phyloP scores from a whole-genome alignment of 176 grass and related monocot species.

The Oryza coarctata region DNA sequence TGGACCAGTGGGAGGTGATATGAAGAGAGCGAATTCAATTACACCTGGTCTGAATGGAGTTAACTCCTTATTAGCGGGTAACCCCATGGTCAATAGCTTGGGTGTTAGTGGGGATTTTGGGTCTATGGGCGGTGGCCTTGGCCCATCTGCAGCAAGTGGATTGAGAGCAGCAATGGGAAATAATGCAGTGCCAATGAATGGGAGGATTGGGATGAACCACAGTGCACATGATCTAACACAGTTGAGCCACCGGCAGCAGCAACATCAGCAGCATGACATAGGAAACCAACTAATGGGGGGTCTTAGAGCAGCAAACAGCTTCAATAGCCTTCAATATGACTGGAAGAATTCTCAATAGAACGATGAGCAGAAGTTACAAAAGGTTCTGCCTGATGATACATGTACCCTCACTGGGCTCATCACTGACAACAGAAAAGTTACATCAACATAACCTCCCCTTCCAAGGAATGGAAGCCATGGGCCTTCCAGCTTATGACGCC shows the following conservation, averaged over 20 bases:
- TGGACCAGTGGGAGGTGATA: constrained; percentile 39
- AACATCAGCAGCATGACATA: constrained; percentile 72
- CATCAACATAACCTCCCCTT: constrained; percentile 1
- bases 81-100: constrained; percentile 44
- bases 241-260: constrained; percentile 60
- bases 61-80: constrained; percentile 53
- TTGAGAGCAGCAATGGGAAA: constrained; percentile 47
- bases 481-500: constrained; percentile 23
- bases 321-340: constrained; percentile 78
- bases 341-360: constrained; percentile 72
- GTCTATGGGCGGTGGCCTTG: constrained; percentile 34
- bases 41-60: constrained; percentile 43
- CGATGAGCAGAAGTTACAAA: constrained; percentile 24
- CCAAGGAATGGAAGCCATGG: constrained; percentile 1
- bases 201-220: constrained; percentile 57
- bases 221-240: constrained; percentile 54
- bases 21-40: constrained; percentile 54
- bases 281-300: constrained; percentile 60
- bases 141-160: constrained; percentile 30
- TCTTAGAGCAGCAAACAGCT: constrained; percentile 64
- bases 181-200: constrained; percentile 66
- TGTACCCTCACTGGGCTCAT: constrained; percentile 11
- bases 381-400: constrained; percentile 22
- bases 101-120: constrained; percentile 47
- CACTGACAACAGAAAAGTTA: constrained; percentile 41